These are phyloP conservation scores for Linnemannia hyalina DNA, from an alignment of 192 early-diverging fungal genomes.

Conservation along the genomic window DNA sequence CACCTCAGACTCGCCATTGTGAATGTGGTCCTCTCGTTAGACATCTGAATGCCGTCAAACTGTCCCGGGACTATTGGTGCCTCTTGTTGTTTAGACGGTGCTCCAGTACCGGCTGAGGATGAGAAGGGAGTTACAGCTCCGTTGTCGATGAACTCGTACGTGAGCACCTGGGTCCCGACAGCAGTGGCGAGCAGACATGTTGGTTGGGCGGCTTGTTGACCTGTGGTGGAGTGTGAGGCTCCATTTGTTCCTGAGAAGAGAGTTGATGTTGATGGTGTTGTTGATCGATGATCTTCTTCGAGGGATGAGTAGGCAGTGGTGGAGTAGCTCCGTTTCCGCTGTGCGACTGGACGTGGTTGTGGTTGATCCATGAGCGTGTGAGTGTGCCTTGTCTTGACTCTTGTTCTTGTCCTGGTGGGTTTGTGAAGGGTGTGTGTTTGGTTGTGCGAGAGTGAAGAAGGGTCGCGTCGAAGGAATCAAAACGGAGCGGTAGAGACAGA, in stretches of 20 bases:
- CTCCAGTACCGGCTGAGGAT: not conserved
- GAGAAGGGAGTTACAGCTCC: not conserved
- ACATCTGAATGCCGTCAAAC: constrained; percentile 46
- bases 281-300: constrained; percentile 27
- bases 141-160: constrained; percentile 39
- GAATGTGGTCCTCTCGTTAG: constrained; percentile 20
- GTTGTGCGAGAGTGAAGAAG: not conserved
- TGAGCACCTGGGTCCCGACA: constrained; percentile 22
- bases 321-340: constrained; percentile 50
- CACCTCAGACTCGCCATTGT: constrained; percentile 39
- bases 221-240: not conserved
- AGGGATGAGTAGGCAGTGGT: constrained; percentile 49
- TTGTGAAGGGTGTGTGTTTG: not conserved
- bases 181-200: constrained; percentile 33
- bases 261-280: not conserved
- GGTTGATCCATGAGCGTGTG: constrained; percentile 22
- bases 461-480: not conserved
- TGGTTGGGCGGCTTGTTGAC: not conserved
- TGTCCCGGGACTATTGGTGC: constrained; percentile 25
- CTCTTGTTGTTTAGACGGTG: constrained; percentile 2
- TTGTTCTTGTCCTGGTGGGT: not conserved
- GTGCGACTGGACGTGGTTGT: constrained; percentile 22
- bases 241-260: constrained; percentile 1
- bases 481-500: not conserved
- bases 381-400: too few relatives aligned